Conservation (phyloP, 2,329 filamentous ascomycete genomes). For the Ophiobolus disseminans region DNA sequence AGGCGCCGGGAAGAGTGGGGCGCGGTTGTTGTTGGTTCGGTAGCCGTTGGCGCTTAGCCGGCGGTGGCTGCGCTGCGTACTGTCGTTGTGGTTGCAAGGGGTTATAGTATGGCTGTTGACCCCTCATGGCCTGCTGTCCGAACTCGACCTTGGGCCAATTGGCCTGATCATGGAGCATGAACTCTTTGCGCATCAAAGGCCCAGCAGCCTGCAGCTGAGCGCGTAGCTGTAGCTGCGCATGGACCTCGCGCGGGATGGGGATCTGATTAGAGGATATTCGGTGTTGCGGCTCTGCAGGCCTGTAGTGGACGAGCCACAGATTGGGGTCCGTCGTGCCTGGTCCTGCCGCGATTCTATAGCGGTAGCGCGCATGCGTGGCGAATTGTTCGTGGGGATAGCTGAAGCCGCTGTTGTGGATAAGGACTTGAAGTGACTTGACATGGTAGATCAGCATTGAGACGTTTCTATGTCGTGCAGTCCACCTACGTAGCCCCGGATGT, state of each 20-base stretch:
- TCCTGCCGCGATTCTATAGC: slow-evolving; percentile 81
- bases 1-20: slow-evolving; percentile 43
- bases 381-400: slow-evolving; percentile 74
- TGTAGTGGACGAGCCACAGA: slow-evolving; percentile 92
- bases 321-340: slow-evolving; percentile 77
- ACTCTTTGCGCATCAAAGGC: slow-evolving; percentile 83
- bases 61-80: slow-evolving; percentile 51
- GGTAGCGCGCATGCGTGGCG: slow-evolving; percentile 78
- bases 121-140: slow-evolving; percentile 53
- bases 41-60: slow-evolving; percentile 55
- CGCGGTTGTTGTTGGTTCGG: slow-evolving; percentile 53
- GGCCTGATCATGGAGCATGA: slow-evolving; percentile 87
- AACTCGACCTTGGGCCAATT: slow-evolving; percentile 89
- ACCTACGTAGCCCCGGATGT: slow-evolving; percentile 71
- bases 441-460: slow-evolving; percentile 16
- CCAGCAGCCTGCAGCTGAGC: slow-evolving; percentile 72
- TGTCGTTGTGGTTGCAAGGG: slow-evolving; percentile 44
- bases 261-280: slow-evolving; percentile 74
- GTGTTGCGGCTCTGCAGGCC: slow-evolving; percentile 75
- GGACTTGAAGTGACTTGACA: slow-evolving; percentile 86
- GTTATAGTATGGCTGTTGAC: slow-evolving; percentile 43
- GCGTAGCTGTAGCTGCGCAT: slow-evolving; percentile 67
- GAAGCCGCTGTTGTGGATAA: slow-evolving; percentile 81
- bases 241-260: slow-evolving; percentile 65
- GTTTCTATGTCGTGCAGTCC: slow-evolving; percentile 1